Percentiles rank a stretch among this genome's conserved stretches.
Evolutionary conservation across 2,329 filamentous ascomycete genomes (phyloP).

Genomic region (Pseudodiploospora longispora): DNA sequence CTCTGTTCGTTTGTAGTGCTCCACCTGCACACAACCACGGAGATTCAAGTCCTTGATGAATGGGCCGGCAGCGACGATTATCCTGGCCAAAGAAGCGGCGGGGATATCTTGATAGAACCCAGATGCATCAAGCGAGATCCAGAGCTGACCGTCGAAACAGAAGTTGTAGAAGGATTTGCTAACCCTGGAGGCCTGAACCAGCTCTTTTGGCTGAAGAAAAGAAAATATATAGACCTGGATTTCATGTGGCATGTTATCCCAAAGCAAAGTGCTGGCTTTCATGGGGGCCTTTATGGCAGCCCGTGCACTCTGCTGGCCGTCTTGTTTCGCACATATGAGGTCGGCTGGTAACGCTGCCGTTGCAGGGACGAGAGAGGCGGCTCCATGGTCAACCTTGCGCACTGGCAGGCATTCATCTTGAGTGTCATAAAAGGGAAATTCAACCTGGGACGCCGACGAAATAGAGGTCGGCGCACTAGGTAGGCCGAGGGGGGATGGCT

Average conservation of each 20-base stretch:
- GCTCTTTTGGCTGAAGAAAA: slow-evolving; percentile 69
- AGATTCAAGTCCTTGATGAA: slow-evolving; percentile 90
- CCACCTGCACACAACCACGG: slow-evolving; percentile 80
- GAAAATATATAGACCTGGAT: slow-evolving; percentile 70
- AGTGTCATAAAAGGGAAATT: slow-evolving; percentile 32
- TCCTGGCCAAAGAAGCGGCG: slow-evolving; percentile 71
- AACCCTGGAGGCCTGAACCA: slow-evolving; percentile 69
- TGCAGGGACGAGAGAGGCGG: slow-evolving; percentile 27
- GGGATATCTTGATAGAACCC: slow-evolving; percentile 85
- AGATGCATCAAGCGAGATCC: slow-evolving; percentile 75
- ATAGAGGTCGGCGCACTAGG: slow-evolving; percentile 28
- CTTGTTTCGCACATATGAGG: slow-evolving; percentile 35
- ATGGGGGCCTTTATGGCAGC: slow-evolving; percentile 11
- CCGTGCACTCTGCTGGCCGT: slow-evolving; percentile 14
- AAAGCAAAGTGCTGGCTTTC: slow-evolving; percentile 54
- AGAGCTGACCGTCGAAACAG: slow-evolving; percentile 93
- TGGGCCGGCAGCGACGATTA: slow-evolving; percentile 76
- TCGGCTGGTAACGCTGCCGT: slow-evolving; percentile 59
- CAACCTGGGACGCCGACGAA: slow-evolving; percentile 31
- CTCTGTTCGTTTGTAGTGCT: slow-evolving; percentile 69
- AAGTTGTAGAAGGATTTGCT: slow-evolving; percentile 71
- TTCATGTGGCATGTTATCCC: slow-evolving; percentile 75
- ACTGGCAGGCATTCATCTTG: slow-evolving; percentile 42
- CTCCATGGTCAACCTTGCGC: slow-evolving; percentile 46
- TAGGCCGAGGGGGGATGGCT: slow-evolving; percentile 32